Base-by-base conservation (phyloP, 176 grass and related monocot genomes). In the Melocanna baccifera region DNA sequence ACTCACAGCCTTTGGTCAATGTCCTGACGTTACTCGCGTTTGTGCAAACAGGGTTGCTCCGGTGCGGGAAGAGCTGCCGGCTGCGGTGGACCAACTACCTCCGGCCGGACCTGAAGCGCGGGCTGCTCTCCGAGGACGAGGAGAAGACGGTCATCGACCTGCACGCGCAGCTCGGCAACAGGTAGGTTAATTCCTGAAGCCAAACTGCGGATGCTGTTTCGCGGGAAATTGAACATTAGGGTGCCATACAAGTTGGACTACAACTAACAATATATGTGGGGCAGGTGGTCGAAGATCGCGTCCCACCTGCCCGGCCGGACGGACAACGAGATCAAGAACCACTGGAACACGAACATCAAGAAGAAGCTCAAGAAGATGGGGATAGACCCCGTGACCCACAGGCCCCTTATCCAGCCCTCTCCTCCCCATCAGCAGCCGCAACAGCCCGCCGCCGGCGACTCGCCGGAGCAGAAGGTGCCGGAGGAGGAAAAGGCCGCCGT, bases 261-360 rank as follows among this genome's bases (percentile, higher is more conserved):
- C 3, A 5, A 25, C 57, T 59, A 59, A 59, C n/a, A 1, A 59
- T 59, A 26, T 13, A 12, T 59, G 57, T 59, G 25, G 57, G 57
- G 10, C 57, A 61, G 57, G 84, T 97, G 94, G 94, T 97, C 94
- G 3, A 97, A 92, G 82, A 97, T 97, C 71, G 94, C 94, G 19
- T 86, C 92, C 28, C 90, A 83, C 4, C 86, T 97, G 43, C 94
- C 94, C 3, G 92, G 94, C 1, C 81, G 94, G 78, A 97, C 94
- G 20, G 94, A 97, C 73, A 97, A 97, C 79, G 94, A 97, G 76
- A 97, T 97, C 75, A 97, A 97, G 81, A 97, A 97, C 81, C 92
- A 92, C 81, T 97, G 94, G 94, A 94, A 97, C 86, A 94, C 92
- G 12, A 92, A 94, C 82, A 92, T 94, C 59, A 97, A 97, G 81